Conservation (phyloP, 1,139 yeast species). For the Taiozyma sp. region DNA sequence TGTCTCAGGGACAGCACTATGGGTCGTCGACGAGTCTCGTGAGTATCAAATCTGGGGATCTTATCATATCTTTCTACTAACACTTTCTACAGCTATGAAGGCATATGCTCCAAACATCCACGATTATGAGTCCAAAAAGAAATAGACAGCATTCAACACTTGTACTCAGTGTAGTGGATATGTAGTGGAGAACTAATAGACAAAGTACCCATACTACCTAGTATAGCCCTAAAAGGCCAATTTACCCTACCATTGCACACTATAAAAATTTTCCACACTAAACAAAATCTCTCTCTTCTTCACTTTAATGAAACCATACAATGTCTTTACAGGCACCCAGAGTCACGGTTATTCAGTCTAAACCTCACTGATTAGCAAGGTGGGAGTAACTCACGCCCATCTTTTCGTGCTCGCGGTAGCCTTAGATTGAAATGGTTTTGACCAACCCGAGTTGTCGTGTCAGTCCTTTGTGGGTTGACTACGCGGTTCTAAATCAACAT, state of each 20-base stretch:
- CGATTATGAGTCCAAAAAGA: conserved; percentile 45
- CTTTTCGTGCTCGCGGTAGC: conserved; percentile 89
- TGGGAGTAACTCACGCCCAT: conserved; percentile 24
- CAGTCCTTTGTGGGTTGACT: conserved; percentile 37
- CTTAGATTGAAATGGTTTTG: conserved; percentile 58
- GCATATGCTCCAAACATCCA: conserved; percentile 49
- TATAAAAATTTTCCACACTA: conserved; percentile 1
- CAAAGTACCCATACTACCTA: too few relatives aligned
- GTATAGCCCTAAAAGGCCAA: not conserved
- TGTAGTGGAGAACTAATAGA: too few relatives aligned
- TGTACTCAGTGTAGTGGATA: not conserved
- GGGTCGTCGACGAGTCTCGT: conserved; percentile 48
- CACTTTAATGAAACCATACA: conserved; percentile 36
- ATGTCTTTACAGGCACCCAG: conserved; percentile 93
- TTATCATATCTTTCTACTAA: conserved; percentile 8
- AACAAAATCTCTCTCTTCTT: conserved; percentile 14
- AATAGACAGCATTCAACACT: not conserved
- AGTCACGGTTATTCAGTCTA: conserved; percentile 56
- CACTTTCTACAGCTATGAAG: conserved; percentile 35
- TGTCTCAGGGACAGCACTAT: conserved; percentile 48
- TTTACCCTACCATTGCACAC: conserved; percentile 2
- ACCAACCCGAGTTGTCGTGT: conserved; percentile 61
- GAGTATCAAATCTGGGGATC: conserved; percentile 22
- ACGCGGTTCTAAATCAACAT: conserved; percentile 75
- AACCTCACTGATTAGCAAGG: conserved; percentile 29